Evolutionary conservation across 1,284 basidiomycete genomes (phyloP).

Genomic region (Trichosporon asahii): DNA sequence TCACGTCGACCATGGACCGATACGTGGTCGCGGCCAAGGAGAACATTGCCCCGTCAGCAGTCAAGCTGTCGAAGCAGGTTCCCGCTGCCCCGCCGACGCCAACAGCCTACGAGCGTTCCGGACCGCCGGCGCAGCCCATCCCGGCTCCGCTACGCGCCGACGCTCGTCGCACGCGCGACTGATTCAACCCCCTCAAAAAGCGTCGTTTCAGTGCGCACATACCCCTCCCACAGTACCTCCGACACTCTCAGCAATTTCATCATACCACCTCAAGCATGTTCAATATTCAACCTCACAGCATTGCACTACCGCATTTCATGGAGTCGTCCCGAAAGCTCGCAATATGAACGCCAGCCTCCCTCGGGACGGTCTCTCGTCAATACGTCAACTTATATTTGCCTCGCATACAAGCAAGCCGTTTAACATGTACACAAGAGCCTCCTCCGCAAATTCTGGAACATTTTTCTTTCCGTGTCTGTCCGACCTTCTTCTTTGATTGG

Average conservation of each 20-base stretch:
- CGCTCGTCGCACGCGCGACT: slow-evolving; percentile 5
- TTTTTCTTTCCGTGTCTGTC: slow-evolving; percentile 1
- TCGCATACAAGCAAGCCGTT: slow-evolving; percentile 6
- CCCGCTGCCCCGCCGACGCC: slow-evolving; percentile 17
- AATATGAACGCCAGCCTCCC: slow-evolving; percentile 1
- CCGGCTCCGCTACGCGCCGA: background rate
- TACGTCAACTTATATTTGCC: slow-evolving; percentile 7
- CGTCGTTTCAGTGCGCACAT: slow-evolving; percentile 13
- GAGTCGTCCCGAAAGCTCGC: slow-evolving; percentile 11
- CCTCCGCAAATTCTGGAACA: slow-evolving; percentile 7
- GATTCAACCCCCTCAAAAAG: slow-evolving; percentile 27
- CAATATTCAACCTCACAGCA: slow-evolving; percentile 17
- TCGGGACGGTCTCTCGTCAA: background rate
- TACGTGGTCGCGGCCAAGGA: slow-evolving; percentile 41
- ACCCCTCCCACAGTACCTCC: background rate
- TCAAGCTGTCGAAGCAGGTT: slow-evolving; percentile 18
- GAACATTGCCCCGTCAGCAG: slow-evolving; percentile 40
- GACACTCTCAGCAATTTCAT: background rate
- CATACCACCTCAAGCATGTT: slow-evolving; percentile 16
- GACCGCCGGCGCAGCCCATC: slow-evolving; percentile 33
- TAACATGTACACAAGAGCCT: slow-evolving; percentile 10
- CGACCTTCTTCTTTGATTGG: slow-evolving; percentile 6
- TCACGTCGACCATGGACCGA: slow-evolving; percentile 29
- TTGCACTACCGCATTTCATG: slow-evolving; percentile 14
- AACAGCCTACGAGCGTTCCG: slow-evolving; percentile 9